These are phyloP conservation scores for Penicillium sp. DNA, from an alignment of 2,329 filamentous ascomycete genomes.

Conservation along the genomic window DNA sequence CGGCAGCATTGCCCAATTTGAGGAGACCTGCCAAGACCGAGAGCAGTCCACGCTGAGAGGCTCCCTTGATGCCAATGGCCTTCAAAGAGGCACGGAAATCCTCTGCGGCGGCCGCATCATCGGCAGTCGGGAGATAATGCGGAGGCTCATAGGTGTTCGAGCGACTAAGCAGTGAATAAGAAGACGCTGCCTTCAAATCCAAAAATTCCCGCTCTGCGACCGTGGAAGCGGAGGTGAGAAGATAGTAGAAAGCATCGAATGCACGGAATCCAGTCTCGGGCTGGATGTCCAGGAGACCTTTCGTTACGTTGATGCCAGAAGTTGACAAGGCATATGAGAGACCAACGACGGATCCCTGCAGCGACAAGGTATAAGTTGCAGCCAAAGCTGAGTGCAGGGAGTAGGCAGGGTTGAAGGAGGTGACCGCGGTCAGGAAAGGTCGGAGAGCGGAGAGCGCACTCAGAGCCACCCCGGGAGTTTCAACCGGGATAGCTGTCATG, in stretches of 20 bases:
- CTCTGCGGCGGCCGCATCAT: constrained; percentile 89
- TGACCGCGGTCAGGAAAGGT: constrained; percentile 85
- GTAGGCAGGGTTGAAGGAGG: constrained; percentile 83
- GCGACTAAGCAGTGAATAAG: constrained; percentile 76
- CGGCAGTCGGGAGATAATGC: constrained; percentile 84
- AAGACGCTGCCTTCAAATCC: constrained; percentile 72
- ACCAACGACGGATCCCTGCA: constrained; percentile 75
- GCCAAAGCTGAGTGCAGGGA: constrained; percentile 79
- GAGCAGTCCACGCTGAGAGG: constrained; percentile 77
- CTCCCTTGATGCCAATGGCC: constrained; percentile 89
- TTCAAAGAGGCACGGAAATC: constrained; percentile 88
- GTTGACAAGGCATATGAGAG: constrained; percentile 78
- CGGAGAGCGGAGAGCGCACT: constrained; percentile 78
- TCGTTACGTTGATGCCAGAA: constrained; percentile 80
- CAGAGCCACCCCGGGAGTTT: constrained; percentile 73
- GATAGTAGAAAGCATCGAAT: constrained; percentile 97
- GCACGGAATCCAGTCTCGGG: constrained; percentile 80
- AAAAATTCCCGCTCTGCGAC: constrained; percentile 87
- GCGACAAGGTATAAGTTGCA: constrained; percentile 77
- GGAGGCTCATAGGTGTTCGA: constrained; percentile 86
- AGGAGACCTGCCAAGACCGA: constrained; percentile 82
- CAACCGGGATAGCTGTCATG: constrained; percentile 75
- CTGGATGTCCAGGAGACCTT: constrained; percentile 79
- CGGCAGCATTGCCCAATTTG: constrained; percentile 88
- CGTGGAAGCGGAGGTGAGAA: constrained; percentile 87